These are phyloP conservation scores for Polytrichum formosum DNA, from an alignment of 225 moss, liverwort and hornwort genomes.

Conservation along the genomic window DNA sequence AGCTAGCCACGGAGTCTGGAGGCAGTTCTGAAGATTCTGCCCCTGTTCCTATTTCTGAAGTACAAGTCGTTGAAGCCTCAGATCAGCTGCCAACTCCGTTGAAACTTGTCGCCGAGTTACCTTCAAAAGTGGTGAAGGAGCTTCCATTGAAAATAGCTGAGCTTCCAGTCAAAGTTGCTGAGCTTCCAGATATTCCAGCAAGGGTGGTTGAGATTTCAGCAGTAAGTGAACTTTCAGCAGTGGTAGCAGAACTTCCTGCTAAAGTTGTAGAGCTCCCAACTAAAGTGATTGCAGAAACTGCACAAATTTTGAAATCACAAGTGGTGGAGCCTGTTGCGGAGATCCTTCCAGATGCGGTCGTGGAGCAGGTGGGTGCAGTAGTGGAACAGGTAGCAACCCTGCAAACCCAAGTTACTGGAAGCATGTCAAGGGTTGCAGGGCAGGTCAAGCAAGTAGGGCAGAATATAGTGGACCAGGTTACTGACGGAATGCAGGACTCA, in stretches of 20 bases:
- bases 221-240: constrained; percentile 5
- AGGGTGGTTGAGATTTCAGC: constrained; percentile 18
- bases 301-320: constrained; percentile 34
- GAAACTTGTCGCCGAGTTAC: not conserved
- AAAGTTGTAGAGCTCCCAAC: constrained; percentile 39
- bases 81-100: constrained; percentile 6
- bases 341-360: constrained; percentile 34
- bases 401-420: constrained; percentile 39
- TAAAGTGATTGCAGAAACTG: constrained; percentile 46
- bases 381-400: constrained; percentile 58
- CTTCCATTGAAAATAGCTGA: constrained; percentile 21
- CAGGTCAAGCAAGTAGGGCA: constrained; percentile 43
- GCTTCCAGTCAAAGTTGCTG: constrained; percentile 25
- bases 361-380: constrained; percentile 58
- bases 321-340: constrained; percentile 65
- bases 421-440: constrained; percentile 42
- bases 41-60: constrained; percentile 12
- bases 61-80: constrained; percentile 5
- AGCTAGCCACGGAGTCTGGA: not conserved
- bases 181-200: constrained; percentile 11
- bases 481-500: constrained; percentile 53
- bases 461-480: constrained; percentile 39
- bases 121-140: constrained; percentile 18
- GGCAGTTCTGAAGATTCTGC: constrained; percentile 9
- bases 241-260: constrained; percentile 25